Evolutionary conservation across 805 yeast species (phyloP).

Genomic region (Nakazawaea ishiwadae): DNA sequence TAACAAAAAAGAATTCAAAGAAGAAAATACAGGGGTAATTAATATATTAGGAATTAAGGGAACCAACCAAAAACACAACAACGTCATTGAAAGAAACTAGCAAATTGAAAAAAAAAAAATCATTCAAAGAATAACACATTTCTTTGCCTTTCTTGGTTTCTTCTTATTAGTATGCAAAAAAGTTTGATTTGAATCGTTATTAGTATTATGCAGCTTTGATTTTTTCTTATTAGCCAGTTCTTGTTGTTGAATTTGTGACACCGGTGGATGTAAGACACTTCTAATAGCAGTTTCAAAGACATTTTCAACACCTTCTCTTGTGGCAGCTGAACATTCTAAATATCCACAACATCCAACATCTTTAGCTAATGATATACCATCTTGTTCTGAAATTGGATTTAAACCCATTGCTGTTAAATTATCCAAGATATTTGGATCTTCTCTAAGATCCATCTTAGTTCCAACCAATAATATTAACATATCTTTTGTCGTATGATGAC

Average conservation of each 20-base stretch:
- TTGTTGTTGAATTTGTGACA: too few relatives aligned
- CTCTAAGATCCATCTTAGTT: conserved; percentile 84
- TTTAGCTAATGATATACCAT: conserved; percentile 63
- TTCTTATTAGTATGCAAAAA: background rate
- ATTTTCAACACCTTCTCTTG: conserved; percentile 81
- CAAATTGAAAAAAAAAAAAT: too few relatives aligned
- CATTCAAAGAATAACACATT: conserved; percentile 44
- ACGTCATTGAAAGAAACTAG: too few relatives aligned
- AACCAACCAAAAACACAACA: too few relatives aligned
- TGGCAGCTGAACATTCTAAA: conserved; percentile 86
- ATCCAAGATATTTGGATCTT: conserved; percentile 70
- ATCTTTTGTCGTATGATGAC: conserved; percentile 75
- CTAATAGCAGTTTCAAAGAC: conserved; percentile 81
- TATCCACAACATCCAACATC: conserved; percentile 71
- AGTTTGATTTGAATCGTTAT: background rate
- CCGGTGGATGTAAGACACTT: conserved; percentile 56
- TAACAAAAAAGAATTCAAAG: too few relatives aligned
- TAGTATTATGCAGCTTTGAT: too few relatives aligned
- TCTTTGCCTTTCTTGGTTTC: conserved; percentile 39
- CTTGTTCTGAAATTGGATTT: conserved; percentile 55
- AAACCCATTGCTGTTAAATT: conserved; percentile 59
- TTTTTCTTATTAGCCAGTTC: too few relatives aligned
- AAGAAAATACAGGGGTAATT: too few relatives aligned
- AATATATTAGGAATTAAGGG: too few relatives aligned
- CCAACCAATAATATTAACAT: conserved; percentile 73